Conservation (phyloP, 202 grass and related monocot species). For the Setaria viridis region DNA sequence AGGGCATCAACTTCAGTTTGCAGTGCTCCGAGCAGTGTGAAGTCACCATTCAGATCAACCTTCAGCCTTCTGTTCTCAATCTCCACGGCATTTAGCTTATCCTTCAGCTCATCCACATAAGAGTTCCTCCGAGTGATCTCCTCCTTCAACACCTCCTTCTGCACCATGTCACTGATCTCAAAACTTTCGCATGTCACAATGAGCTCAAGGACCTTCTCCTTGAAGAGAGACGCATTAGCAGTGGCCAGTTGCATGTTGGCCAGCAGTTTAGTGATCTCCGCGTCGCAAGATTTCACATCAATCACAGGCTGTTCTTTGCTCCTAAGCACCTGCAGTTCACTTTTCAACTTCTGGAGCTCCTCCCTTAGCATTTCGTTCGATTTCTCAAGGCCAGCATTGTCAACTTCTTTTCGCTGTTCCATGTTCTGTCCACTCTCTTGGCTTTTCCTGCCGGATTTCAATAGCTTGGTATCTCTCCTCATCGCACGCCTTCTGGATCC, state of each 20-base stretch:
- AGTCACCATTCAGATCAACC: conserved; percentile 73
- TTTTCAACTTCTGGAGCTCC: conserved; percentile 58
- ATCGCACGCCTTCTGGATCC: conserved; percentile 32
- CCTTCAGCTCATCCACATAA: conserved; percentile 66
- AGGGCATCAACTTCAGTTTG: conserved; percentile 68
- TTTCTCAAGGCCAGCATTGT: conserved; percentile 50
- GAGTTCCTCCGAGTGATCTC: conserved; percentile 78
- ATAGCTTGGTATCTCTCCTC: conserved; percentile 55
- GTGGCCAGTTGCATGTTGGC: conserved; percentile 72
- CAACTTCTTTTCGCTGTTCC: conserved; percentile 58
- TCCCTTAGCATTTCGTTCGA: conserved; percentile 57
- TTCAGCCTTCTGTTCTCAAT: conserved; percentile 84
- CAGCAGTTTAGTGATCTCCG: conserved; percentile 68
- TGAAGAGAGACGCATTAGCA: conserved; percentile 76
- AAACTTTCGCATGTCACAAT: conserved; percentile 70
- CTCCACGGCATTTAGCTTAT: conserved; percentile 73
- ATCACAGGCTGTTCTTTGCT: conserved; percentile 57
- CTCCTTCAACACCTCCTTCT: conserved; percentile 78
- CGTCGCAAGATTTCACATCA: conserved; percentile 62
- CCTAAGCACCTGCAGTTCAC: conserved; percentile 51
- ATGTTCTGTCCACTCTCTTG: conserved; percentile 51
- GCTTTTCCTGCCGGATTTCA: conserved; percentile 62
- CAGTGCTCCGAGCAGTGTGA: conserved; percentile 64
- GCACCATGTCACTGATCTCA: conserved; percentile 80
- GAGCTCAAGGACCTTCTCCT: conserved; percentile 84